Percentiles rank a stretch among this genome's conserved stretches.
Evolutionary conservation across 2,329 filamentous ascomycete genomes (phyloP).

Genomic region (Penicillium sclerotigenum): DNA sequence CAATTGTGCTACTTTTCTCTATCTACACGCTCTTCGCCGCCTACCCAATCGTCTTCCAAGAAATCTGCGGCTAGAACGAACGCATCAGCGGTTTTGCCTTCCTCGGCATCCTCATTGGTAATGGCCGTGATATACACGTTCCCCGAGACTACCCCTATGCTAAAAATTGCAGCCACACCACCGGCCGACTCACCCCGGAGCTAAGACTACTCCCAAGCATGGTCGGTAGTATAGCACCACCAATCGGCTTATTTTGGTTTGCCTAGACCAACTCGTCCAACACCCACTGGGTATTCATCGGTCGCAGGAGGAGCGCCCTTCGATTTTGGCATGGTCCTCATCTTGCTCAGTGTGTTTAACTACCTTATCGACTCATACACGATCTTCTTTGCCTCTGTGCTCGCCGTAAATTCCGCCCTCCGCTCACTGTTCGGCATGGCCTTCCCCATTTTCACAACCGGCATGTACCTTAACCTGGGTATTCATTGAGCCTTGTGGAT

Average conservation of each 20-base stretch:
- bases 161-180: conserved; percentile 21
- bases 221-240: conserved; percentile 36
- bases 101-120: conserved; percentile 31
- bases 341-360: conserved; percentile 27
- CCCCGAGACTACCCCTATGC: conserved; percentile 34
- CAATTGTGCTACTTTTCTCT: conserved; percentile 31
- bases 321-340: conserved; percentile 27
- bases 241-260: conserved; percentile 33
- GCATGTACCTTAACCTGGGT: conserved; percentile 26
- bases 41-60: conserved; percentile 32
- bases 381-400: conserved; percentile 26
- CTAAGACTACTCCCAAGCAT: conserved; percentile 51
- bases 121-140: conserved; percentile 20
- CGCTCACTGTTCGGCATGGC: conserved; percentile 26
- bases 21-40: conserved; percentile 33
- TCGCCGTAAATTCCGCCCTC: conserved; percentile 26
- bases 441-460: conserved; percentile 27
- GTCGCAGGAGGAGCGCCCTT: conserved; percentile 26
- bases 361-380: conserved; percentile 29
- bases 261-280: conserved; percentile 31
- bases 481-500: conserved; percentile 28
- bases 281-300: conserved; percentile 24
- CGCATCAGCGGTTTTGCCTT: conserved; percentile 29
- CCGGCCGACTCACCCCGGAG: conserved; percentile 50
- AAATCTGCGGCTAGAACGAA: conserved; percentile 29